Percentiles rank a stretch among this genome's conserved stretches.
Conservation (phyloP, 352 stramenopile species). For the Blastocystis sp. region DNA sequence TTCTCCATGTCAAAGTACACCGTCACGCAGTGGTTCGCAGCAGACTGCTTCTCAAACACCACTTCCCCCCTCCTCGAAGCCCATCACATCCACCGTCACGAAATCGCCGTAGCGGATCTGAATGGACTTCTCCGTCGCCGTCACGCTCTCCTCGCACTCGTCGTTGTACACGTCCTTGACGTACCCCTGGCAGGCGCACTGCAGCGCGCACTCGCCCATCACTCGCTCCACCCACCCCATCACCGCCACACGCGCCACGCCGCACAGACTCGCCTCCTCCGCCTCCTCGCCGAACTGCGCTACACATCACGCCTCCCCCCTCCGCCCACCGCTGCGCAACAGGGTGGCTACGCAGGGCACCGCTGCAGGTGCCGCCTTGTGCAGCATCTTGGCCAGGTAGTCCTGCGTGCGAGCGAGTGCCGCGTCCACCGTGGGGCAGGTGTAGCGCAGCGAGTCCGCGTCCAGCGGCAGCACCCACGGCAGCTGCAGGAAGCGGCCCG, state of each 20-base stretch:
- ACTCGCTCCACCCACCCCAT: constrained; percentile 30
- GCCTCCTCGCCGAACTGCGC: background rate
- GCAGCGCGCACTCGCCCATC: constrained; percentile 2
- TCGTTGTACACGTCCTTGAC: constrained; percentile 3
- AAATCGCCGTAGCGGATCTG: constrained; percentile 15
- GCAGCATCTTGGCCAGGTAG: constrained; percentile 28
- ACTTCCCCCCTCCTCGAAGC: background rate
- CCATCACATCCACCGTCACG: background rate
- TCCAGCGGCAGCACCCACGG: constrained; percentile 72
- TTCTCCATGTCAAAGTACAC: constrained; percentile 5
- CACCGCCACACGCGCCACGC: background rate
- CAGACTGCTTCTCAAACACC: background rate
- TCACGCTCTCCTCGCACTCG: constrained; percentile 2
- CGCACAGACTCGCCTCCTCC: background rate
- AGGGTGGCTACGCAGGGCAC: background rate
- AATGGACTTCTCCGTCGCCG: background rate
- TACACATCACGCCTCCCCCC: background rate
- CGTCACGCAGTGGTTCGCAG: background rate
- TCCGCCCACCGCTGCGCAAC: background rate
- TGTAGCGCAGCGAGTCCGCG: background rate
- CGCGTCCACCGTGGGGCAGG: background rate
- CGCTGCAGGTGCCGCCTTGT: background rate
- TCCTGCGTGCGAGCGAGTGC: background rate
- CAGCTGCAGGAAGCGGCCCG: constrained; percentile 74
- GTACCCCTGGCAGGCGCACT: background rate